Base-by-base conservation (phyloP, 2,329 filamentous ascomycete species). In the Pseudogymnoascus sp. region DNA sequence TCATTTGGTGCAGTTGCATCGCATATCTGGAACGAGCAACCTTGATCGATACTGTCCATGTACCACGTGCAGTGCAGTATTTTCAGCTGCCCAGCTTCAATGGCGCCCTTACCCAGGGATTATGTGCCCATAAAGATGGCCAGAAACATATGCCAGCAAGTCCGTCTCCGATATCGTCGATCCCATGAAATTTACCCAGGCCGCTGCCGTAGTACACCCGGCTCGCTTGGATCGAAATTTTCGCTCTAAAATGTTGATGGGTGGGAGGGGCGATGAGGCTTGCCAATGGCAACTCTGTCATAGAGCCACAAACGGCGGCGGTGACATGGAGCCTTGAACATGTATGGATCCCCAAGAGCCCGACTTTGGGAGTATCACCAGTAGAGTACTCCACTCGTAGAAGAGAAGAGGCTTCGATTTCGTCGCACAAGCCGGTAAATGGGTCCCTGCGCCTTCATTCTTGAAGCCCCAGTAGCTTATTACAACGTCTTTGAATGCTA, bases 401-500 rank as follows among this genome's bases (percentile, higher is more conserved):
- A 56, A 56, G 50, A 33, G 28, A 22, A 19, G 46, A 33, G 50
- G 50, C 50, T 56, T 56, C 50, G 50, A 56, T 56, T 56, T 56
- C 50, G 28, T 56, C 28, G 50, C 50, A 56, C 50, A 56, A 56
- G 50, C 50, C 50, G 50, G 50, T 19, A 56, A 56, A 56, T 56
- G 50, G 50, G 50, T 56, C 50, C 50, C 50, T 56, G 50, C 50
- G 50, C 50, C 50, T 53, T 53, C 28, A 53, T 56, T 56, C 28
- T 56, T 56, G 50, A 56, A 4, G 50, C 50, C 50, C 50, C 50
- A 56, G 50, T 56, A 56, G 50, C 50, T 56, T 56, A 56, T 56
- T 56, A 56, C 50, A 33, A 56, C 50, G 50, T 56, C 50, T 56
- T 56, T 56, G 50, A n/a, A 33, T 56, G 50, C 10, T 19, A 56